Evolutionary conservation across 2,329 filamentous ascomycete genomes (phyloP).

Genomic region (Colletotrichum sp.): DNA sequence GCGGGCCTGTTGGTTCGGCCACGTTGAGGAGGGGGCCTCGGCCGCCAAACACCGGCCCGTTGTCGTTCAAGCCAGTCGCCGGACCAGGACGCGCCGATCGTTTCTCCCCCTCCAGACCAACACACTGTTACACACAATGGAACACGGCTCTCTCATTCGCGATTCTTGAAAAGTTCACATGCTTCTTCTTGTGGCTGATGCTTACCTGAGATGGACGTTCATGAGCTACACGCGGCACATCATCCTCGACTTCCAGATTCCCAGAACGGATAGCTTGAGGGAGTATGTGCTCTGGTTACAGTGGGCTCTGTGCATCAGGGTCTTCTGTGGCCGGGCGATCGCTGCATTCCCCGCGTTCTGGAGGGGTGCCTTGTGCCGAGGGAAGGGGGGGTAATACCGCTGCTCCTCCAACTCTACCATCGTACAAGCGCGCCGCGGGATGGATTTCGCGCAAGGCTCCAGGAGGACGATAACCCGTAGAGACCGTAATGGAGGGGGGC

Average conservation of each 20-base stretch:
- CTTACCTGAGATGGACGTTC: neutral
- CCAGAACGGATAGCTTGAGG: neutral
- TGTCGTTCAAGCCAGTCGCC: neutral
- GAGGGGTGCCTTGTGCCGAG: neutral
- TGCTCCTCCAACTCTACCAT: neutral
- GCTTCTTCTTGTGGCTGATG: slow-evolving; percentile 1
- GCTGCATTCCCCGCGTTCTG: slow-evolving; percentile 3
- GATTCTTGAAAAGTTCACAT: neutral
- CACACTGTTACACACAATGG: neutral
- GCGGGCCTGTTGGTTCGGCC: neutral
- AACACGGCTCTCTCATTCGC: neutral
- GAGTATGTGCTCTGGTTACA: neutral
- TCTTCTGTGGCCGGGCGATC: slow-evolving; percentile 19
- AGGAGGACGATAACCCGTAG: slow-evolving; percentile 8
- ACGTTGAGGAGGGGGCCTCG: neutral
- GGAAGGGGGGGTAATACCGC: neutral
- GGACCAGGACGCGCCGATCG: neutral
- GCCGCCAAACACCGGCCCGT: neutral
- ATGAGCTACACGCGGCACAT: neutral
- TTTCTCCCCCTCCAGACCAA: neutral
- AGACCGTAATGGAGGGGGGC: slow-evolving; percentile 15
- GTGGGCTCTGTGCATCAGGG: slow-evolving; percentile 13
- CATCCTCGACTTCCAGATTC: neutral
- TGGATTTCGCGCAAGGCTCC: neutral
- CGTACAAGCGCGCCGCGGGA: neutral